Conservation (phyloP, 495 filamentous ascomycete species). For the Annulohypoxylon bovei region DNA sequence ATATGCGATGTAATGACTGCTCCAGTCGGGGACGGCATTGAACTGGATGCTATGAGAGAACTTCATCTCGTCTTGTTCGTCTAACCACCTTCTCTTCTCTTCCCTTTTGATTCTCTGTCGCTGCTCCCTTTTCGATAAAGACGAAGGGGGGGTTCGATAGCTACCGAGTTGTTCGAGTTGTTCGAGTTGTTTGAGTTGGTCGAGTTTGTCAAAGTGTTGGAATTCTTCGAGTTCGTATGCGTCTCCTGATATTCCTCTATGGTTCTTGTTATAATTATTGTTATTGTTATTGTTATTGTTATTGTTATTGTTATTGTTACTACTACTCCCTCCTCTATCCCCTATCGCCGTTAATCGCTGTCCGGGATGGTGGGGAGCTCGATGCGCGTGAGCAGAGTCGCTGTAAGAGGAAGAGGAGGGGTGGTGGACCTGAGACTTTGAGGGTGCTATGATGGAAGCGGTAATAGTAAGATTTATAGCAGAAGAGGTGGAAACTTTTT, state of each 20-base stretch:
- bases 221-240: constrained; percentile 50
- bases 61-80: constrained; percentile 89
- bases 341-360: constrained; percentile 33
- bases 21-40: constrained; percentile 99
- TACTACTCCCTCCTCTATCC: constrained; percentile 56
- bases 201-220: constrained; percentile 4
- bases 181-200: neutral
- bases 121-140: constrained; percentile 22
- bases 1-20: constrained; percentile 95
- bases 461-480: neutral
- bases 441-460: constrained; percentile 51
- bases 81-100: constrained; percentile 64
- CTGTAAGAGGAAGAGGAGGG: constrained; percentile 60
- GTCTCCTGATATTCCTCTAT: constrained; percentile 14
- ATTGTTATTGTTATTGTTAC: neutral
- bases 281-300: neutral
- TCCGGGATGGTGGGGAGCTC: constrained; percentile 33
- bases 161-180: neutral
- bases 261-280: neutral
- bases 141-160: neutral
- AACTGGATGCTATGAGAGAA: constrained; percentile 99
- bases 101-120: constrained; percentile 51
- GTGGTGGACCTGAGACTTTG: constrained; percentile 36
- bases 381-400: constrained; percentile 41
- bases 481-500: neutral